These are phyloP conservation scores for Malus hybrid DNA, from an alignment of 331 rosid genomes.

Conservation along the genomic window DNA sequence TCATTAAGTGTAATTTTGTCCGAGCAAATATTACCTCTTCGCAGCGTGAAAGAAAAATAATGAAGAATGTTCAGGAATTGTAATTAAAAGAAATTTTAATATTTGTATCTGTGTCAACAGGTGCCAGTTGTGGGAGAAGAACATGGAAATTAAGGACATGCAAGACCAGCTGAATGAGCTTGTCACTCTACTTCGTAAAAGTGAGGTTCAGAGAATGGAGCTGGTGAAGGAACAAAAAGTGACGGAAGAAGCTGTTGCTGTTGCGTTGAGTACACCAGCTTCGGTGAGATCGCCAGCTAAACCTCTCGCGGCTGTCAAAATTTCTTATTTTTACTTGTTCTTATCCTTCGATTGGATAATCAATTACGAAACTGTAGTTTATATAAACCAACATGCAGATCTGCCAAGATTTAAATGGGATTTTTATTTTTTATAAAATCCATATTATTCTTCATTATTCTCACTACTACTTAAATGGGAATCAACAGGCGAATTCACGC, in stretches of 20 bases:
- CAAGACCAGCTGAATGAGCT: conserved; percentile 67
- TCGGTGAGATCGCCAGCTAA: conserved; percentile 35
- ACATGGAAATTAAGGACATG: conserved; percentile 61
- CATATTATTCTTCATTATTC: background rate
- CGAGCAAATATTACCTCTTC: background rate
- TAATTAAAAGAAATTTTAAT: conserved; percentile 12
- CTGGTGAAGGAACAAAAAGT: conserved; percentile 51
- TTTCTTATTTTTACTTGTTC: background rate
- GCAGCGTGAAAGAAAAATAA: background rate
- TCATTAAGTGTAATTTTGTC: background rate
- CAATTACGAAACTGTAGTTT: background rate
- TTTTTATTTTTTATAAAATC: no score
- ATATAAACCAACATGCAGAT: background rate
- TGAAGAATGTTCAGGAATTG: background rate
- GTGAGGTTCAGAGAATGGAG: conserved; percentile 58
- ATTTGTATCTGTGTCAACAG: conserved; percentile 33
- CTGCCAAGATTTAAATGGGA: background rate
- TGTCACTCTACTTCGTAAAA: conserved; percentile 40
- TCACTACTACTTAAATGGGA: background rate
- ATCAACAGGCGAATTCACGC: conserved; percentile 43
- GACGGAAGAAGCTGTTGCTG: conserved; percentile 41
- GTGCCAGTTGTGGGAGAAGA: conserved; percentile 70
- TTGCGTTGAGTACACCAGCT: conserved; percentile 36
- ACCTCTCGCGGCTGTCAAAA: background rate
- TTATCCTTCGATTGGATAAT: background rate